These are phyloP conservation scores for Nitzschia sp. DNA, from an alignment of 108 stramenopile species.

Conservation along the genomic window DNA sequence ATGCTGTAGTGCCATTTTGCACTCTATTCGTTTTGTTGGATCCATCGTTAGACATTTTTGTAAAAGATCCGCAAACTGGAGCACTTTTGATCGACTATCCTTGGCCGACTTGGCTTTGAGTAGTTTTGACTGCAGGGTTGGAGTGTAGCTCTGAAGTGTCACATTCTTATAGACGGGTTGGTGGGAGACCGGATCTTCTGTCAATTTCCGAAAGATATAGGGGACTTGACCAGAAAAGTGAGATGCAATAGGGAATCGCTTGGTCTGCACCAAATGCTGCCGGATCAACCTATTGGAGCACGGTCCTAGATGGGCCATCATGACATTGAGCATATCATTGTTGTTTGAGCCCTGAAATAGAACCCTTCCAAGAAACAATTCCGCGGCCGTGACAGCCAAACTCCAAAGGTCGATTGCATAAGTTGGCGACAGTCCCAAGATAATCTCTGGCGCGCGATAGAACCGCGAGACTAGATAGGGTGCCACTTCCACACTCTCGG, in stretches of 20 bases:
- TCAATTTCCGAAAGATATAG: slow-evolving; percentile 65
- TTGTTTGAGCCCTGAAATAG: slow-evolving; percentile 92
- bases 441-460: slow-evolving; percentile 99
- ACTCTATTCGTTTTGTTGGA: slow-evolving; percentile 71
- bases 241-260: slow-evolving; percentile 52
- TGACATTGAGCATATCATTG: slow-evolving; percentile 93
- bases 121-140: slow-evolving; percentile 50
- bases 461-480: slow-evolving; percentile 98
- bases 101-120: slow-evolving; percentile 76
- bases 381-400: slow-evolving; percentile 89
- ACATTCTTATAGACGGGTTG: slow-evolving; percentile 58
- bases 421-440: slow-evolving; percentile 93
- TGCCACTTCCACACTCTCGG: slow-evolving; percentile 54
- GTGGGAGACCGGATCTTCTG: slow-evolving; percentile 70
- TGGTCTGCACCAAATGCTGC: slow-evolving; percentile 69
- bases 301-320: slow-evolving; percentile 94
- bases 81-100: slow-evolving; percentile 75
- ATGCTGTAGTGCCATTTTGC: slow-evolving; percentile 44
- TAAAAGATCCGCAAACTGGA: slow-evolving; percentile 85
- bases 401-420: slow-evolving; percentile 94
- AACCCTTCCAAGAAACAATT: slow-evolving; percentile 93
- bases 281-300: slow-evolving; percentile 84
- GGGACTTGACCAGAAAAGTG: slow-evolving; percentile 58
- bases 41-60: slow-evolving; percentile 88
- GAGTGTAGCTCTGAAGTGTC: slow-evolving; percentile 35